A percentile compares a stretch with the other conserved stretches of the same genome.
Evolutionary conservation across 768 basidiomycete genomes (phyloP).

Genomic region (Pleurotus cornucopiae): DNA sequence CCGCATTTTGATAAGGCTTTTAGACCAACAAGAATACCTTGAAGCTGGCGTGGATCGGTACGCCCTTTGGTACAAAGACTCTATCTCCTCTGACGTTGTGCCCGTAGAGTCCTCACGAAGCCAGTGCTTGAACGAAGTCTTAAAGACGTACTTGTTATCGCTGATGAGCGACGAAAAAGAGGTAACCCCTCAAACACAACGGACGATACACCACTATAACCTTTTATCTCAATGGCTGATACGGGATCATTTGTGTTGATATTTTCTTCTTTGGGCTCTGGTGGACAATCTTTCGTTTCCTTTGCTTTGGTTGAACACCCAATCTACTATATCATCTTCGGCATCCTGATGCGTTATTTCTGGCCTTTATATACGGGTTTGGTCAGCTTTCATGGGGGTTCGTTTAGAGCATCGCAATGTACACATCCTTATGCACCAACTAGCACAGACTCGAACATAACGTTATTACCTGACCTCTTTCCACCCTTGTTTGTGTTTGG

Average conservation of each 20-base stretch:
- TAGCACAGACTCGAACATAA: not conserved
- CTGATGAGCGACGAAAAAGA: constrained; percentile 42
- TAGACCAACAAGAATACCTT: constrained; percentile 74
- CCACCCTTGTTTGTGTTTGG: not conserved
- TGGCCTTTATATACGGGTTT: not conserved
- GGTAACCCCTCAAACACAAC: not conserved
- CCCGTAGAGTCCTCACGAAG: constrained; percentile 67
- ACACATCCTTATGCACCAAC: not conserved
- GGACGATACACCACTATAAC: constrained; percentile 10
- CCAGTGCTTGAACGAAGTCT: constrained; percentile 66
- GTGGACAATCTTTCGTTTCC: not conserved
- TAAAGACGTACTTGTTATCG: constrained; percentile 37
- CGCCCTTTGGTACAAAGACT: constrained; percentile 17
- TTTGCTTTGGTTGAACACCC: constrained; percentile 3
- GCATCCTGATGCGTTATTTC: not conserved
- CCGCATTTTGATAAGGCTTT: constrained; percentile 4
- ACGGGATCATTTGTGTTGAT: constrained; percentile 1
- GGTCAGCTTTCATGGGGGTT: constrained; percentile 5
- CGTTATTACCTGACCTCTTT: not conserved
- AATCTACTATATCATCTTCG: constrained; percentile 6
- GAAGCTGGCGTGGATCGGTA: constrained; percentile 75
- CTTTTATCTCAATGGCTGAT: constrained; percentile 3
- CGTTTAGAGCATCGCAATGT: not conserved
- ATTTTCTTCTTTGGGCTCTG: constrained; percentile 7
- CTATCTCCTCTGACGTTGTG: not conserved